Evolutionary conservation across 768 basidiomycete genomes (phyloP), one percentile per base, ranked within the genome.

Genomic region (Trametes elegans): DNA sequence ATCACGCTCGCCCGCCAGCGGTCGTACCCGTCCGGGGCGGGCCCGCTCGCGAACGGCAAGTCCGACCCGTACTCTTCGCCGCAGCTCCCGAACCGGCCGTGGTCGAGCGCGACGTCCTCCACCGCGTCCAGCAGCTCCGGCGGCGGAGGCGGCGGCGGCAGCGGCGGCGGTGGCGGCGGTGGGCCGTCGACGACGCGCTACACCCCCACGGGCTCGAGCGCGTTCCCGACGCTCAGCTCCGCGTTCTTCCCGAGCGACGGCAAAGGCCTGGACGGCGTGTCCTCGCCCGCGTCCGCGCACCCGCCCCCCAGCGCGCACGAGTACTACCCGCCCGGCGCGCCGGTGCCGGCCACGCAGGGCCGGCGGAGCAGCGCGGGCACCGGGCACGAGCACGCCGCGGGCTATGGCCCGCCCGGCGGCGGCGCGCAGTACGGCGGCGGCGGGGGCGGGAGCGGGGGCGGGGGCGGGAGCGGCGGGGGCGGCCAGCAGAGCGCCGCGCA

Each of bases 191-290:
- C 57, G 23, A 39, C 61, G 16, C 61, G 60, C 23, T 56, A 61
- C 55, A 19, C n/a, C 8, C 11, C 23, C 36, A 35, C 31, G n/a
- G n/a, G n/a, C n/a, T n/a, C n/a, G 23, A 58, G 35, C 19, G 38
- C 60, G 46, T 78, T 85, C 64, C 78, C 80, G 36, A 84, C 84
- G 14, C 74, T 84, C 34, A 82, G 68, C 58, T 75, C 82, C 8
- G 78, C 84, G 10, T 85, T 82, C 69, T 81, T 75, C 66, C 84
- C 84, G 19, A 59, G 61, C 38, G 70, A 72, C 32, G 70, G 40
- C 47, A 64, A 69, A 21, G 63, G 64, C 54, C 61, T 68, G 54
- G 70, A 72, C 52, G 53, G 71, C 16, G 62, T n/a, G n/a, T n/a
- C 64, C 35, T 62, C 72, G 48, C 68, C 71, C 19, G 63, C 74